Conservation (phyloP, 202 grass and related monocot species). For the Carex arenaria region DNA sequence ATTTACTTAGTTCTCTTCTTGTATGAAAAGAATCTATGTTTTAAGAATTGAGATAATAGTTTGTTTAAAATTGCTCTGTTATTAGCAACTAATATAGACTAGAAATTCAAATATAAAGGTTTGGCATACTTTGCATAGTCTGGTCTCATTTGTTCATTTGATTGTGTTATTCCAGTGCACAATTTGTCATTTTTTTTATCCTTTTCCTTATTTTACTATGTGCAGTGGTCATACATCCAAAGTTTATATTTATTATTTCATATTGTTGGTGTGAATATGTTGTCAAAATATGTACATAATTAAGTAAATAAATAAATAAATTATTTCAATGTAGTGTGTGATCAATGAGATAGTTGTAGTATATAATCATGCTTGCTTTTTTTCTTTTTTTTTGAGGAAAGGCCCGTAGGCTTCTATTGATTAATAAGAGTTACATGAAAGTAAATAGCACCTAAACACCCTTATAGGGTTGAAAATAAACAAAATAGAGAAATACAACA, state of each 20-base stretch:
- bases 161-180: background rate
- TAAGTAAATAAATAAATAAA: background rate
- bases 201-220: background rate
- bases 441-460: no score
- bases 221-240: background rate
- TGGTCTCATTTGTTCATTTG: background rate
- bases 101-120: background rate
- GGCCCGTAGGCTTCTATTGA: no score
- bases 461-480: no score
- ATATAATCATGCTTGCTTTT: background rate
- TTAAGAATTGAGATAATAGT: constrained; percentile 28
- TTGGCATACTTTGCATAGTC: background rate
- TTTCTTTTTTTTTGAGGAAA: no score
- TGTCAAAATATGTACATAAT: background rate
- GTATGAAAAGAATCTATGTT: constrained; percentile 38
- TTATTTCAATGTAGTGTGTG: background rate
- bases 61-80: constrained; percentile 4
- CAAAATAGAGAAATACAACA: no score
- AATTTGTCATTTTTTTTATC: background rate
- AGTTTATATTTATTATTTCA: background rate
- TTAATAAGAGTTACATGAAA: no score
- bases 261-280: background rate
- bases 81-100: constrained; percentile 1
- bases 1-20: constrained; percentile 42
- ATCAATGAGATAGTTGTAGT: background rate